Base-by-base conservation (phyloP, 73 alveolate species). In the Strombidium stylifer region DNA sequence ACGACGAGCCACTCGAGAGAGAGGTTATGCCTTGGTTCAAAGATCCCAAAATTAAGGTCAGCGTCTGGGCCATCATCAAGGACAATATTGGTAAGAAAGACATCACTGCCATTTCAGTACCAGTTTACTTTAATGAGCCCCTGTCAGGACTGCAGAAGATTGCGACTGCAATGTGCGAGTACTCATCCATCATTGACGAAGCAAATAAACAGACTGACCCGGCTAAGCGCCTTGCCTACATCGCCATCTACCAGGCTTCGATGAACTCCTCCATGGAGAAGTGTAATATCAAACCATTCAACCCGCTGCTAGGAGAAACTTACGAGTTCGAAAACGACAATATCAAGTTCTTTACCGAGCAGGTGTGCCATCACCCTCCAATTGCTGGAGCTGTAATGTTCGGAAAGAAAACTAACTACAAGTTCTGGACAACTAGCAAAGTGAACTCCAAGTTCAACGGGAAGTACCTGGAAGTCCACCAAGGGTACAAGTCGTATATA, bases 61-160 rank as follows among this genome's bases (percentile, higher is more conserved):
- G 80, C 26, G 23, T 79, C 37, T 79, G 82, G 84, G 57, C 90
- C 24, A 58, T 79, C 20, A 23, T 79, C 31, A 79, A 79, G 42
- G 81, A 69, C 40, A 25, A 68, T n/a, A 79, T 79, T 11, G 89
- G 89, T 0, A 4, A 32, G 4, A 64, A 64, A 24, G 78, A 48
- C 41, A 24, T 80, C n/a, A 61, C 92, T 46, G 74, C 82, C 31
- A 77, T 82, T 62, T 75, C 97, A 24, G 85, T 92, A 16, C 98
- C 98, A 42, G 96, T 96, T 0, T 84, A 80, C 57, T 94, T 91
- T 57, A 96, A 96, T 82, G 98, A 93, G 57, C 99, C 99, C 15
- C 59, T 93, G 39, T 44, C 41, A 30, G 45, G 41, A 16, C 45
- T 64, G 51, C 54, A 64, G 73, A 76, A 73, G 48, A 79, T 81